Conservation (phyloP, 2,329 filamentous ascomycete species). For the Ceratocystis diversiconidia region DNA sequence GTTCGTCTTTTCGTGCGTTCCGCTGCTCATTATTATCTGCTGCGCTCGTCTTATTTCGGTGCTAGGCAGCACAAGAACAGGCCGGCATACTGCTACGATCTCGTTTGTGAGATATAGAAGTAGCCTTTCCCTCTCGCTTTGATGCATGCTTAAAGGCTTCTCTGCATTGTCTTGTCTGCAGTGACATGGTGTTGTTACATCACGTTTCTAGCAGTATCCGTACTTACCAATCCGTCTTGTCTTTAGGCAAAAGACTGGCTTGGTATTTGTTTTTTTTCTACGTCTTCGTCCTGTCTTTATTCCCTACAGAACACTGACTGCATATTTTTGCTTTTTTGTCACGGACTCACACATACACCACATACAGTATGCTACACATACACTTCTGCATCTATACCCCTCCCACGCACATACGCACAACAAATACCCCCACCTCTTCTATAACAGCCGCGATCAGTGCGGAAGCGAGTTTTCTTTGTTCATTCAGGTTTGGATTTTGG, state of each 20-base stretch:
- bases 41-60: background rate
- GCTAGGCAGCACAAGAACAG: background rate
- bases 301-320: too few relatives aligned
- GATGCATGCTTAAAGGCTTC: background rate
- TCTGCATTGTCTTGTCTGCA: background rate
- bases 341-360: background rate
- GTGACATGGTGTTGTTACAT: constrained; percentile 18
- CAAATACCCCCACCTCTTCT: background rate
- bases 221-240: constrained; percentile 7
- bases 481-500: constrained; percentile 15
- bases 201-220: constrained; percentile 6
- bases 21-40: background rate
- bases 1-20: background rate
- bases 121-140: background rate
- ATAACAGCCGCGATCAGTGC: constrained; percentile 17
- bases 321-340: background rate
- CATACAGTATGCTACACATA: background rate
- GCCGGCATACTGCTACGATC: background rate
- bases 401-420: background rate
- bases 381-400: background rate
- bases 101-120: constrained; percentile 13
- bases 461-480: constrained; percentile 19
- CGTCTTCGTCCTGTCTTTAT: background rate
- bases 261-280: background rate
- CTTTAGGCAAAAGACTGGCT: background rate